Percentiles rank a stretch among this genome's conserved stretches.
Conservation (phyloP, 495 filamentous ascomycete genomes). For the Hyaloscypha variabilis region DNA sequence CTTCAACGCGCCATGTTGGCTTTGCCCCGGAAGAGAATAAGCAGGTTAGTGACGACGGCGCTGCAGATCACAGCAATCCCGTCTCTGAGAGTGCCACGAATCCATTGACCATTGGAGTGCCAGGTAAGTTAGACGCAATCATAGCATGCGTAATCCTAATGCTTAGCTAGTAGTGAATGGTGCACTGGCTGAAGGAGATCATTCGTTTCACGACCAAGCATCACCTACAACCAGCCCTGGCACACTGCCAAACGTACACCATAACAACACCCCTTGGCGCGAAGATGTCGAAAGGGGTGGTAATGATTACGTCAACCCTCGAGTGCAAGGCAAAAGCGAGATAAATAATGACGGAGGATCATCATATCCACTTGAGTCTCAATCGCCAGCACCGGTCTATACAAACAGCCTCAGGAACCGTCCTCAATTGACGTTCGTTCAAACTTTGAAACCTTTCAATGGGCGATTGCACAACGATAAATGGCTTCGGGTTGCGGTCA, state of each 20-base stretch:
- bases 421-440: constrained; percentile 67
- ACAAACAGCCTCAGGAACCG: constrained; percentile 59
- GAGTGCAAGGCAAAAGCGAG: background rate
- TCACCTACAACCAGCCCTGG: background rate
- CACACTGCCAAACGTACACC: constrained; percentile 28
- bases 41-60: background rate
- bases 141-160: background rate
- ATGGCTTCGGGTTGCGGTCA: constrained; percentile 74
- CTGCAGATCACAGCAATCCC: background rate
- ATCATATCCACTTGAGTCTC: background rate
- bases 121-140: constrained; percentile 4
- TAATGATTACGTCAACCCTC: constrained; percentile 17
- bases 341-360: constrained; percentile 6
- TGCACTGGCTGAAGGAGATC: background rate
- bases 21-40: constrained; percentile 47
- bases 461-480: constrained; percentile 77
- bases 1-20: constrained; percentile 49
- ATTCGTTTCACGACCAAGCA: background rate
- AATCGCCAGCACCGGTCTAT: constrained; percentile 40
- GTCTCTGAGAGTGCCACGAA: constrained; percentile 1
- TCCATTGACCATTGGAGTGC: background rate
- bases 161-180: background rate
- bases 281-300: constrained; percentile 21
- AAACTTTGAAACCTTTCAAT: constrained; percentile 73
- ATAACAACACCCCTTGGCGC: constrained; percentile 37